Evolutionary conservation across 768 basidiomycete genomes (phyloP).

Genomic region (Tylopilus rubrobrunneus): DNA sequence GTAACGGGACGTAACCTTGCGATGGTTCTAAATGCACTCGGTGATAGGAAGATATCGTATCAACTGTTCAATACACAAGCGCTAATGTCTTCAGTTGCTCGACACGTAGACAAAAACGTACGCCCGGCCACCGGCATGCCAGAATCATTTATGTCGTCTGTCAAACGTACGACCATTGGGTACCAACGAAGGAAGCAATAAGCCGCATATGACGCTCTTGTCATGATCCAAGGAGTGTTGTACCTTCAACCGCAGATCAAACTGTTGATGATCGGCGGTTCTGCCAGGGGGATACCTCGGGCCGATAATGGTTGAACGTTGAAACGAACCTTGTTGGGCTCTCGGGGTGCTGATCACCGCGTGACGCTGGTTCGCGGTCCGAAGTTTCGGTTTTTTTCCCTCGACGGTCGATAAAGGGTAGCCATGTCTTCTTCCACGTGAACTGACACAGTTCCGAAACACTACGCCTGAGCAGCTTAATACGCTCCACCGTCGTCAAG

Average conservation of each 20-base stretch:
- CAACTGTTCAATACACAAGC: slow-evolving; percentile 15
- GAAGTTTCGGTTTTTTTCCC: no score
- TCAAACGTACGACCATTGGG: neutral
- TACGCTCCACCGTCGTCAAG: neutral
- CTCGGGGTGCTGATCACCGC: neutral
- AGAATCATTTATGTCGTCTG: neutral
- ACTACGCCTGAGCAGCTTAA: no score
- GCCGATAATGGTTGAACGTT: no score
- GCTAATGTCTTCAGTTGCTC: slow-evolving; percentile 5
- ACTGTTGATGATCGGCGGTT: neutral
- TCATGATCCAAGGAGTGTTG: neutral
- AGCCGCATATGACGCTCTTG: neutral
- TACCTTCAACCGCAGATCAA: neutral
- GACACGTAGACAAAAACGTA: neutral
- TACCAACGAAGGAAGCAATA: neutral
- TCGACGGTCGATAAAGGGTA: no score
- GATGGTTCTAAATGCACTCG: slow-evolving; percentile 7
- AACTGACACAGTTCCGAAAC: no score
- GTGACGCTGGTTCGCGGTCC: no score
- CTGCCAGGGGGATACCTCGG: no score
- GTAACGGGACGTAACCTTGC: slow-evolving; percentile 29
- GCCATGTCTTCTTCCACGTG: no score
- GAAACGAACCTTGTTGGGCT: no score
- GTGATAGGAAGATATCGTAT: slow-evolving; percentile 17
- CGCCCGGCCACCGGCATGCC: neutral